Evolutionary conservation across 176 grass and related monocot genomes (phyloP), one percentile per base, ranked within the genome.

Genomic region (Carex myosuroides): DNA sequence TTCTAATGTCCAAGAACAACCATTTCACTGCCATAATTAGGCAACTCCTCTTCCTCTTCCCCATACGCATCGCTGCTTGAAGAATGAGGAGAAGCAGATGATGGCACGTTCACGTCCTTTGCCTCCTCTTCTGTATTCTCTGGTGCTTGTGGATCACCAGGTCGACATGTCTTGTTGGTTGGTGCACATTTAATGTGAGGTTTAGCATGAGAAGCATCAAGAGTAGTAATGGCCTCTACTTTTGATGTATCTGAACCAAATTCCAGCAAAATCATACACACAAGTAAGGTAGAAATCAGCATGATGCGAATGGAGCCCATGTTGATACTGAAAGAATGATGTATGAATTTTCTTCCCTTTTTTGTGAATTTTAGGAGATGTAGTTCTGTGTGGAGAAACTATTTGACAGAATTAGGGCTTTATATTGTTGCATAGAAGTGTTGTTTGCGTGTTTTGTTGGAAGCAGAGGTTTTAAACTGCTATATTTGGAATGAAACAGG

Each of bases 81-180:
- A 20, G 63, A 33, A 17, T 87, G 24, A 78, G 24, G 64, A 64
- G 32, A 9, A 9, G 8, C 7, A 8, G 46, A 48, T 48, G 65
- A 57, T 62, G 14, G 67, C 79, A 32, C 82, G 1, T 67, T 81
- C 17, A 89, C 59, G 30, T 57, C 81, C 0, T 61, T 6, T 5
- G 66, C 74, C 50, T 88, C 91, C 89, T 96, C 91, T 87, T 89
- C 94, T 84, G 87, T 83, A 83, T 93, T 96, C 68, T 88, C 91
- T 5, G 91, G 89, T 75, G 90, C 77, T 33, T 86, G 80, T 7
- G 44, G 56, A 18, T 88, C 89, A 13, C 89, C 89, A 8, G 90
- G 80, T 61, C 75, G 90, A 85, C 94, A 93, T 35, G 89, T 85
- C 77, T 75, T 48, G 13, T 85, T 86, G 4, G 20, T 57, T 29